A percentile compares a stretch with the other conserved stretches of the same genome.
phyloP scores from a whole-genome alignment of 768 basidiomycete genomes.

The Asterophora parasitica region DNA sequence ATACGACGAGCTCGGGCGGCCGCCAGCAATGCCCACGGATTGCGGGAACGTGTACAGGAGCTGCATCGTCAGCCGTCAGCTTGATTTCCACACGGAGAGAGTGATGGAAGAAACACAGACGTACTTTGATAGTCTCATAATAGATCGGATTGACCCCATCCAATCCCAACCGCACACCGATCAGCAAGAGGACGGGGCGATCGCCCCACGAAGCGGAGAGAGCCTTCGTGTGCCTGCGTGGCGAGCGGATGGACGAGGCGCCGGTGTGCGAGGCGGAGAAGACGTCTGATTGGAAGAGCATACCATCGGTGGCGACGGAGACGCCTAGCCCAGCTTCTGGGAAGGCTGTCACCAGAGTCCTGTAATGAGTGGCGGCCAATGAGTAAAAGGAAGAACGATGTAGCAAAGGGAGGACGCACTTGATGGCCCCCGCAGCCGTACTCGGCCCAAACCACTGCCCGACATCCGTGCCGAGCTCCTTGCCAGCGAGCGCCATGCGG shows the following conservation, averaged over 20 bases:
- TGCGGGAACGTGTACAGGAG: conserved; percentile 89
- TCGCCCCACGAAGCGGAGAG: conserved; percentile 59
- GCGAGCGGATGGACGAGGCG: conserved; percentile 22
- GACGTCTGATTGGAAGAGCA: conserved; percentile 82
- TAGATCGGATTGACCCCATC: conserved; percentile 96
- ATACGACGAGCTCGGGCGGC: conserved; percentile 93
- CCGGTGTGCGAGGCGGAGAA: conserved; percentile 63
- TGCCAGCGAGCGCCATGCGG: conserved; percentile 91
- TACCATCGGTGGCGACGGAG: conserved; percentile 75
- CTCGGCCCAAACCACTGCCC: conserved; percentile 99
- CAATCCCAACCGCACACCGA: conserved; percentile 83
- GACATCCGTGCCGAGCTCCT: conserved; percentile 91
- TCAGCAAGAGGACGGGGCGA: conserved; percentile 78
- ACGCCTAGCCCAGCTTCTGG: conserved; percentile 80
- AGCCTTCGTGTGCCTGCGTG: conserved; percentile 21
- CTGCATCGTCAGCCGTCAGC: conserved; percentile 33
- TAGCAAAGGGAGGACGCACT: conserved; percentile 38
- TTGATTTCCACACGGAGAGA: too few relatives aligned
- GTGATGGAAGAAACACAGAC: background rate
- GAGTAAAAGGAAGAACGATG: background rate
- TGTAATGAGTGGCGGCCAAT: conserved; percentile 21
- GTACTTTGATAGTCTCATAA: conserved; percentile 65
- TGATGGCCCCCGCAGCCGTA: conserved; percentile 95
- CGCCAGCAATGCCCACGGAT: conserved; percentile 94
- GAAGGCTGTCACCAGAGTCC: conserved; percentile 73